Evolutionary conservation across 2,329 filamentous ascomycete genomes (phyloP).

Genomic region (Colletotrichum cordylinicola): DNA sequence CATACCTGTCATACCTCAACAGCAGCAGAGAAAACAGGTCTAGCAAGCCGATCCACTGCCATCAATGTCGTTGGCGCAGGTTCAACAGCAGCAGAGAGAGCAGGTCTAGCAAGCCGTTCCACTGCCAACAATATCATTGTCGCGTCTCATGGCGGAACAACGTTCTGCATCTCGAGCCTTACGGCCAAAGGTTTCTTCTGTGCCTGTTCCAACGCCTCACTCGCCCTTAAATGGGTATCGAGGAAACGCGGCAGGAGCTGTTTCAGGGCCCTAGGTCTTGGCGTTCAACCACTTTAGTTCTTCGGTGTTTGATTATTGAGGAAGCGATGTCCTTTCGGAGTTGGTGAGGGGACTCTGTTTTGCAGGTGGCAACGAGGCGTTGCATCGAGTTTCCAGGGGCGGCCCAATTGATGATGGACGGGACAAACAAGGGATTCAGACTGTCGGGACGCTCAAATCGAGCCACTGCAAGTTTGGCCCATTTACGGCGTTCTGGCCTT

Average conservation of each 20-base stretch:
- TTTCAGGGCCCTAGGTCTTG: not conserved
- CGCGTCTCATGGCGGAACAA: not conserved
- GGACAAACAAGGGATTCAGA: not conserved
- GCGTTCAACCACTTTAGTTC: not conserved
- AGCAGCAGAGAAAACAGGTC: constrained; percentile 29
- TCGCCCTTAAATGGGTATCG: not conserved
- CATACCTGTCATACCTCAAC: constrained; percentile 46
- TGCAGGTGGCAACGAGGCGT: not conserved
- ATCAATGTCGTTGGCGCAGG: not conserved
- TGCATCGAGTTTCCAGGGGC: not conserved
- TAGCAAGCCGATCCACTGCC: not conserved
- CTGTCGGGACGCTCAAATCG: not conserved
- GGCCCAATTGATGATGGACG: constrained; percentile 1
- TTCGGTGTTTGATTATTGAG: constrained; percentile 11
- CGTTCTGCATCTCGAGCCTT: not conserved
- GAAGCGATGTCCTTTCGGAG: constrained; percentile 10
- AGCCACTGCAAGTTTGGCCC: not conserved
- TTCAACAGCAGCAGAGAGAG: constrained; percentile 33
- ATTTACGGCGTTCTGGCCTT: constrained; percentile 17
- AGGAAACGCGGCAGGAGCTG: not conserved
- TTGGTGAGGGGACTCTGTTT: not conserved
- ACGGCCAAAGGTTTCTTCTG: not conserved
- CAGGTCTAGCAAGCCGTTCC: not conserved
- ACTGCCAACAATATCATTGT: not conserved
- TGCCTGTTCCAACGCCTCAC: not conserved